Base-by-base conservation (phyloP, 352 stramenopile genomes). In the Plasmopara viticola region DNA sequence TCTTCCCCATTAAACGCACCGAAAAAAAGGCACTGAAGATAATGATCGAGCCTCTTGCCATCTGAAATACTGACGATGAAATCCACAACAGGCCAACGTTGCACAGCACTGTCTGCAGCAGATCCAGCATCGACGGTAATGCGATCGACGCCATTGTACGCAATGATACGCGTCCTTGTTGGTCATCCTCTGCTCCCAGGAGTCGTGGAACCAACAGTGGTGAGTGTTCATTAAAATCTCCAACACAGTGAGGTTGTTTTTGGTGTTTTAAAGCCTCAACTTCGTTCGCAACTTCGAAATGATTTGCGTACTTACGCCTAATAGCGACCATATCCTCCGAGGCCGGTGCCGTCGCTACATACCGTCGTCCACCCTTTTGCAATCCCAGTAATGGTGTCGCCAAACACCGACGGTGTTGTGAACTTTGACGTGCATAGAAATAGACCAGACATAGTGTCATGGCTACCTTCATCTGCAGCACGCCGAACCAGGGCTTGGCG, bases 61-160 rank as follows among this genome's bases (percentile, higher is more conserved):
- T 96, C 62, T 96, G 84, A 67, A 87, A 95, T 48, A 95, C 80
- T 0, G 83, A 94, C 42, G 87, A 90, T 53, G 84, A 90, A 56
- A 92, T 90, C 73, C 84, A 94, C 31, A 92, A 64, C 48, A 96
- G 51, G 2, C 84, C 86, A 51, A 95, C 76, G 54, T 96, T 95
- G 43, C 85, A 85, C 33, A 92, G 55, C 47, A 91, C 81, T 15
- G 86, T 96, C 68, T 90, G 81, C 53, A 88, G 68, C 56, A 95
- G 59, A 56, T 96, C 84, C 38, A 92, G 65, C 58, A 92, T 44
- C 9, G 84, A 75, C 43, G 84, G 85, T 17, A 93, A 45, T 9
- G 82, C 66, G 35, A 94, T 75, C 5, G 72, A 59, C 13, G 57
- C 53, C 62, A 87, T 71, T 15, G 80, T 86, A 54, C 73, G 70